A percentile compares a stretch with the other conserved stretches of the same genome.
These are phyloP conservation scores for Leishmania martiniquensis DNA, from an alignment of 208 protist species.

Conservation along the genomic window DNA sequence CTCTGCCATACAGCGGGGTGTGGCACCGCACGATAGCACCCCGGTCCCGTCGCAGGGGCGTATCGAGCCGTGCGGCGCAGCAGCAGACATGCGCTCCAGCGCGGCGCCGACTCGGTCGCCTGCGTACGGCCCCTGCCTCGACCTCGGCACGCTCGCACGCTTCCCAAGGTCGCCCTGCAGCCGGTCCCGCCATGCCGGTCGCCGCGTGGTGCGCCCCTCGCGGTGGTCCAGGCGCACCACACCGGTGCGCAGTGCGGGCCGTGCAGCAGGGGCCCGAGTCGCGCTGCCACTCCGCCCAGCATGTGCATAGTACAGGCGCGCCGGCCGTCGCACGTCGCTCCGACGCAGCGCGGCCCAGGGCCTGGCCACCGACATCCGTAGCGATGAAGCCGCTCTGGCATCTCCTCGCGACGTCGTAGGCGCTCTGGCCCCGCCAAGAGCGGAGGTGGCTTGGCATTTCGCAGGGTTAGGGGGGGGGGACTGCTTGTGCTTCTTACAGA, in stretches of 20 bases:
- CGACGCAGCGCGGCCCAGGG: not conserved
- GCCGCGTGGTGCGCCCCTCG: not conserved
- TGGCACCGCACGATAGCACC: not conserved
- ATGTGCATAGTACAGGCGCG: not conserved
- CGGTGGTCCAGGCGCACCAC: not conserved
- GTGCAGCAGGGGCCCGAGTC: not conserved
- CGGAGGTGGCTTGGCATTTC: not conserved
- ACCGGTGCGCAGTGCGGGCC: not conserved
- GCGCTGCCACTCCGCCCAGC: not conserved
- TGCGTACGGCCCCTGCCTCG: not conserved
- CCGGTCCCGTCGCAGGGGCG: not conserved
- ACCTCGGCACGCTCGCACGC: not conserved
- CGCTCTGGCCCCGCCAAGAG: not conserved
- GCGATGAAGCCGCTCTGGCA: not conserved
- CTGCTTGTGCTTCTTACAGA: not conserved
- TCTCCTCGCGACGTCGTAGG: too few relatives aligned
- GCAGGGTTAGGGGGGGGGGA: not conserved
- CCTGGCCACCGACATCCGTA: not conserved
- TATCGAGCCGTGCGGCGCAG: not conserved
- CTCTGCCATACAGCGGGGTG: not conserved
- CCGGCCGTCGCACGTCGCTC: not conserved
- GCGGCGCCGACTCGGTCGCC: not conserved
- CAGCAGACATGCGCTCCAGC: not conserved
- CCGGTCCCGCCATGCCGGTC: not conserved
- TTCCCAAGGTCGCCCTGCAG: too few relatives aligned